Evolutionary conservation across 495 filamentous ascomycete species (phyloP).

Genomic region (Penicillium macrosclerotiorum): DNA sequence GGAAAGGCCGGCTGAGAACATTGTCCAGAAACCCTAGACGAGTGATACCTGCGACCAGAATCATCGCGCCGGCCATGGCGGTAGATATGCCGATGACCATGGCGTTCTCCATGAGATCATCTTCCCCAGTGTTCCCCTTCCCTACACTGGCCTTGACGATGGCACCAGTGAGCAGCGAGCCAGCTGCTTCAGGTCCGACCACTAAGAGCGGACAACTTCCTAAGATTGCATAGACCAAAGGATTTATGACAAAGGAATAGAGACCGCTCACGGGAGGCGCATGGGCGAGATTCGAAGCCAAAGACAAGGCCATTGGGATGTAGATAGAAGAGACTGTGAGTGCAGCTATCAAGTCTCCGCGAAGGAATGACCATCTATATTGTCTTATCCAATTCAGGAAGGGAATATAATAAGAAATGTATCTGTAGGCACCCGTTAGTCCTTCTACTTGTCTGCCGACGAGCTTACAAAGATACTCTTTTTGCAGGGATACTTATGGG

Average conservation of each 20-base stretch:
- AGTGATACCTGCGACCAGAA: constrained; percentile 77
- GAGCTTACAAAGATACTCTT: background rate
- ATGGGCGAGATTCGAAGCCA: constrained; percentile 91
- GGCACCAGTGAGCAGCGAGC: constrained; percentile 82
- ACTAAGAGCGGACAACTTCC: constrained; percentile 91
- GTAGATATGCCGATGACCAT: constrained; percentile 86
- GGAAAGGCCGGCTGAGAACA: constrained; percentile 86
- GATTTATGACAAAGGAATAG: constrained; percentile 91
- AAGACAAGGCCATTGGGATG: constrained; percentile 92
- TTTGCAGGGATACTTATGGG: background rate
- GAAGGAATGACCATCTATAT: constrained; percentile 76
- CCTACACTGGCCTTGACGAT: constrained; percentile 79
- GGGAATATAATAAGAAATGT: constrained; percentile 90
- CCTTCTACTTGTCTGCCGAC: background rate
- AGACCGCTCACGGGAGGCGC: constrained; percentile 93
- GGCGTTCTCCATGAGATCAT: constrained; percentile 68
- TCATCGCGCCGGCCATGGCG: constrained; percentile 80
- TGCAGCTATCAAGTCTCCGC: constrained; percentile 82
- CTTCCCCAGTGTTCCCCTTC: constrained; percentile 63
- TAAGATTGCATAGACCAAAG: constrained; percentile 83
- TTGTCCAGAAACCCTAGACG: constrained; percentile 94
- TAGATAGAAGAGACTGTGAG: constrained; percentile 96
- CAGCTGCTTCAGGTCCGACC: constrained; percentile 94
- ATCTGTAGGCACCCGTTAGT: constrained; percentile 53
- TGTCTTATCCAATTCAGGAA: constrained; percentile 83